A percentile compares a stretch with the other conserved stretches of the same genome.
These are phyloP conservation scores for Chondrus crispus DNA, from an alignment of 23 red algal species.

Conservation along the genomic window DNA sequence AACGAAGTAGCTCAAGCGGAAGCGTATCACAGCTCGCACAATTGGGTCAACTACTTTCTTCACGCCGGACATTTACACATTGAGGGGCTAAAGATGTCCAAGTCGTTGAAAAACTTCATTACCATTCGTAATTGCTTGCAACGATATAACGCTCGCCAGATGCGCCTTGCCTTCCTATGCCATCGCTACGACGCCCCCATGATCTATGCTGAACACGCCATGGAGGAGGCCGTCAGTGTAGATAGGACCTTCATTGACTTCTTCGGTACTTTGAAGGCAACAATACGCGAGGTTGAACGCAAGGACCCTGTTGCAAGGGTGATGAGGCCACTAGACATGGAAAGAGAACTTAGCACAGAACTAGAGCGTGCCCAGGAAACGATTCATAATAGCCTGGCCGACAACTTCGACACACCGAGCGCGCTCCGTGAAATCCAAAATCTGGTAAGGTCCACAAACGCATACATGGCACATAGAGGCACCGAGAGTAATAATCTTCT, in stretches of 20 bases:
- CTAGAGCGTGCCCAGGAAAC: slow-evolving; percentile 14
- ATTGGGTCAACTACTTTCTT: slow-evolving; percentile 91
- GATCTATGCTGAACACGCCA: slow-evolving; percentile 83
- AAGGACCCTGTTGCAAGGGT: neutral
- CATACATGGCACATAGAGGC: slow-evolving; percentile 44
- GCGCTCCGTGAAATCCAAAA: slow-evolving; percentile 56
- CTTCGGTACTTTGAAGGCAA: slow-evolving; percentile 62
- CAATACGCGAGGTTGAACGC: slow-evolving; percentile 57
- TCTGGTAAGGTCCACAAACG: slow-evolving; percentile 69
- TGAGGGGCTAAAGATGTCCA: slow-evolving; percentile 99
- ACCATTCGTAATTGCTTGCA: slow-evolving; percentile 74
- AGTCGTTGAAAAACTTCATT: slow-evolving; percentile 99
- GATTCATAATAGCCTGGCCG: slow-evolving; percentile 47
- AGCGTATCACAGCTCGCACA: slow-evolving; percentile 75
- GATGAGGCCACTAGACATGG: slow-evolving; percentile 36
- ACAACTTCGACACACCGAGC: slow-evolving; percentile 87
- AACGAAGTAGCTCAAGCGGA: slow-evolving; percentile 93
- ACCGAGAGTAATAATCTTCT: neutral
- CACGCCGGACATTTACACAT: slow-evolving; percentile 97
- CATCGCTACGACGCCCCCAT: slow-evolving; percentile 85
- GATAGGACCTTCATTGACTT: slow-evolving; percentile 81
- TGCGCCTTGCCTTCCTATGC: slow-evolving; percentile 74
- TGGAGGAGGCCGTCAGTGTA: slow-evolving; percentile 73
- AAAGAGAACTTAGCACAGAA: slow-evolving; percentile 38
- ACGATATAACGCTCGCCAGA: slow-evolving; percentile 70